A percentile compares a stretch with the other conserved stretches of the same genome.
Conservation (phyloP, 805 yeast genomes). For the Yamadazyma phyllophila region DNA sequence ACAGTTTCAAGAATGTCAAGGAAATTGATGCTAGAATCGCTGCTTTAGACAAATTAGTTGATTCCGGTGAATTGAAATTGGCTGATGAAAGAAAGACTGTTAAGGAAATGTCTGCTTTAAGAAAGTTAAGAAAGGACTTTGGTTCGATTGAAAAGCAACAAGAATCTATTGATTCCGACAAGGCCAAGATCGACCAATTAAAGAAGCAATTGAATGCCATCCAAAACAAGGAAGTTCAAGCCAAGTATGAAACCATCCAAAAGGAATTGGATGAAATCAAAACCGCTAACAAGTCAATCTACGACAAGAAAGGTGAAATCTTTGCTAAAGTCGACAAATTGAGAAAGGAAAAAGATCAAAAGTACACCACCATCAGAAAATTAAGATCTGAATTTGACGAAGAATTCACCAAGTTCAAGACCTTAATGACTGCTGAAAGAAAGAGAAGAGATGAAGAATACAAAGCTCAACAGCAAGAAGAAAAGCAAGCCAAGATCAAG, state of each 20-base stretch:
- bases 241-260: slow-evolving; percentile 65
- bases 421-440: slow-evolving; percentile 64
- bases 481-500: slow-evolving; percentile 52
- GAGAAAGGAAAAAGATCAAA: slow-evolving; percentile 64
- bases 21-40: slow-evolving; percentile 68
- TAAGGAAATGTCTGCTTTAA: slow-evolving; percentile 80
- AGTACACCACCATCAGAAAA: slow-evolving; percentile 64
- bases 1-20: slow-evolving; percentile 60
- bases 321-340: slow-evolving; percentile 65
- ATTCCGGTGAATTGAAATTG: slow-evolving; percentile 74
- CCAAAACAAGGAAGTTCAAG: slow-evolving; percentile 63
- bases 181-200: slow-evolving; percentile 69
- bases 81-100: slow-evolving; percentile 87
- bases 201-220: slow-evolving; percentile 61
- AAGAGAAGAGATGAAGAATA: slow-evolving; percentile 68
- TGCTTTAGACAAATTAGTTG: slow-evolving; percentile 69
- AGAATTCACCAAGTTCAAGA: slow-evolving; percentile 68
- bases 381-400: slow-evolving; percentile 73
- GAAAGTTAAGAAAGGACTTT: slow-evolving; percentile 79
- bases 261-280: slow-evolving; percentile 67
- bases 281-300: slow-evolving; percentile 54
- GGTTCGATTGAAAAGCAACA: slow-evolving; percentile 71
- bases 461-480: slow-evolving; percentile 50
- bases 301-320: slow-evolving; percentile 64
- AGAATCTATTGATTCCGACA: slow-evolving; percentile 75